phyloP scores from a whole-genome alignment of 2,329 filamentous ascomycete genomes.

The Monosporascus sp. region DNA sequence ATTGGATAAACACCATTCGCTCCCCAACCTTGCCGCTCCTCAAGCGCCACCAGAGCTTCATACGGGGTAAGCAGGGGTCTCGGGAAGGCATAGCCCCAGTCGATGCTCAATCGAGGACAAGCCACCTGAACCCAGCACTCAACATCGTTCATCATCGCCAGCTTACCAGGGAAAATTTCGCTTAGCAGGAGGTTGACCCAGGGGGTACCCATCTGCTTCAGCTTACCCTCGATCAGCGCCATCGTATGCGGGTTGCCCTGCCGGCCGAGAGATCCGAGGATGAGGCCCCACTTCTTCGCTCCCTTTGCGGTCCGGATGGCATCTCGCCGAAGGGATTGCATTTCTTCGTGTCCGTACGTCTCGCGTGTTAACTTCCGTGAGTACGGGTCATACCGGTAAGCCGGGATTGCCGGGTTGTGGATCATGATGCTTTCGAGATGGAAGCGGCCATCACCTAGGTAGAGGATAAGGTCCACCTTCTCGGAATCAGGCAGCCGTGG shows the following conservation, averaged over 20 bases:
- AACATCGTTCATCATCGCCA: conserved; percentile 88
- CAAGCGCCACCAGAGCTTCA: conserved; percentile 87
- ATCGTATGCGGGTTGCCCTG: conserved; percentile 96
- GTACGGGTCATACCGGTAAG: conserved; percentile 96
- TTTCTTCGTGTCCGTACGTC: conserved; percentile 85
- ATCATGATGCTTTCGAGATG: conserved; percentile 99
- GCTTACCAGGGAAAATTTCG: conserved; percentile 94
- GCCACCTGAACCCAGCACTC: conserved; percentile 99
- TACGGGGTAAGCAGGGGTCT: conserved; percentile 87
- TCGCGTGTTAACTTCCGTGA: conserved; percentile 87
- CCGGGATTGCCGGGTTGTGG: conserved; percentile 84
- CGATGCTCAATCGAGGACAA: conserved; percentile 92
- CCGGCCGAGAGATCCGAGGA: conserved; percentile 83
- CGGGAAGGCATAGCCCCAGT: conserved; percentile 97
- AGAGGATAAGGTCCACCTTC: conserved; percentile 52
- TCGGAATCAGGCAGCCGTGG: conserved; percentile 59
- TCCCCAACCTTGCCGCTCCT: conserved; percentile 70
- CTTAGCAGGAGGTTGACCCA: conserved; percentile 82
- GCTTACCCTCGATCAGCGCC: conserved; percentile 72
- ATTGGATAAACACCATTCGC: conserved; percentile 76
- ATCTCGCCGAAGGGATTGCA: conserved; percentile 71
- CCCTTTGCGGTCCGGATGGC: conserved; percentile 72
- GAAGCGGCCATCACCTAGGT: conserved; percentile 28
- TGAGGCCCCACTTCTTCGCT: conserved; percentile 89
- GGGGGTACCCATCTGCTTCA: conserved; percentile 67